Conservation (phyloP, 345 rosid species). For the Ceriops zippeliana region DNA sequence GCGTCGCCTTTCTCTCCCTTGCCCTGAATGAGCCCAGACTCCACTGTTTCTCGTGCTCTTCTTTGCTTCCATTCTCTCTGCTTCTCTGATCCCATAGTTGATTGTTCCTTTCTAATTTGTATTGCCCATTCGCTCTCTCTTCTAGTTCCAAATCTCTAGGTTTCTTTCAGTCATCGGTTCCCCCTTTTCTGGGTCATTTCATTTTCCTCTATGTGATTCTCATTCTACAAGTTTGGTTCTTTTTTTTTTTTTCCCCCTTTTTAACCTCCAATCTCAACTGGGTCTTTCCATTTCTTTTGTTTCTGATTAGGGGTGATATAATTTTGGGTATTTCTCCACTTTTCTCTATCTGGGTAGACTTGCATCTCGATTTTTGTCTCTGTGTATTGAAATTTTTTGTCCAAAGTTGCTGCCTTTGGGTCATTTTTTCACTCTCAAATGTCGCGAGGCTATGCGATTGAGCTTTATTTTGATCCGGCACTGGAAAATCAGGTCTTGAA, state of each 20-base stretch:
- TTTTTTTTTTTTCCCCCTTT: not conserved
- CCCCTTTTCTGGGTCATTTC: not conserved
- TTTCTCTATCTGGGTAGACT: not conserved
- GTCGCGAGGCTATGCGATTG: conserved; percentile 72
- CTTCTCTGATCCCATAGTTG: too few species aligned
- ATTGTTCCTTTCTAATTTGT: too few species aligned
- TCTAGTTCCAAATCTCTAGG: not conserved
- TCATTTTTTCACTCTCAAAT: conserved; percentile 5
- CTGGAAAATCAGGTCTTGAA: conserved; percentile 95
- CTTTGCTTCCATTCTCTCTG: too few species aligned
- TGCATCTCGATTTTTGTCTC: conserved; percentile 8
- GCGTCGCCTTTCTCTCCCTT: too few species aligned
- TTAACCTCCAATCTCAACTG: not conserved
- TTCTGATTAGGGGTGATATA: not conserved
- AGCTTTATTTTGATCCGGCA: conserved; percentile 95
- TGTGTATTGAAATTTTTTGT: not conserved
- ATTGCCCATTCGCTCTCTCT: not conserved
- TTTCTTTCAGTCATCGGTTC: not conserved
- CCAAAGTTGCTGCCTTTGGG: not conserved
- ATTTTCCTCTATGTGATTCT: not conserved
- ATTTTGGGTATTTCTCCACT: not conserved
- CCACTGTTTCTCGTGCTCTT: too few species aligned
- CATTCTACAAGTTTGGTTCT: not conserved
- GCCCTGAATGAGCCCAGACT: too few species aligned
- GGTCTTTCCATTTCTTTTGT: not conserved